Conservation (phyloP, 2,329 filamentous ascomycete genomes). For the Tolypocladium ovalisporum region DNA sequence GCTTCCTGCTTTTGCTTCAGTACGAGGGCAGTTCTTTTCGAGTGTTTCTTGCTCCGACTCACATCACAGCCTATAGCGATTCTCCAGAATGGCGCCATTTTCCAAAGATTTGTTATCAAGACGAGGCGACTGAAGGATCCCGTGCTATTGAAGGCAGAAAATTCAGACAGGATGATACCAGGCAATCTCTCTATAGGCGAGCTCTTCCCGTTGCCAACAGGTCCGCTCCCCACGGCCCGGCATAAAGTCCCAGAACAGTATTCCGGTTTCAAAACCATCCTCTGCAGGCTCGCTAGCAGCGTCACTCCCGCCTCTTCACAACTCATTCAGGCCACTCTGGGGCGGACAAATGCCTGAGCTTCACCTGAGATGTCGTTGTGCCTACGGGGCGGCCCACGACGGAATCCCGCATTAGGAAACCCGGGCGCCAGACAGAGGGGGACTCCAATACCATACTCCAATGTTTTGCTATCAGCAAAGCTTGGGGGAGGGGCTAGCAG, state of each 20-base stretch:
- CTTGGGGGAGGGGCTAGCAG: not conserved
- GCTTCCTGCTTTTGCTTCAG: slow-evolving; percentile 40
- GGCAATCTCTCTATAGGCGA: not conserved
- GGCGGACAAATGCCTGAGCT: not conserved
- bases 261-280: not conserved
- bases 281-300: not conserved
- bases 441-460: not conserved
- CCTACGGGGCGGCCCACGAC: not conserved
- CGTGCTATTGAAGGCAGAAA: not conserved
- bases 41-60: slow-evolving; percentile 12
- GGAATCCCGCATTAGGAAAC: not conserved
- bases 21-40: not conserved
- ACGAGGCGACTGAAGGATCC: not conserved
- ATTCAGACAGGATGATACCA: not conserved
- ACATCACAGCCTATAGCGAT: slow-evolving; percentile 45
- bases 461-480: not conserved
- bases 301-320: not conserved
- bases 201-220: not conserved
- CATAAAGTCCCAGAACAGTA: not conserved
- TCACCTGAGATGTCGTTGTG: not conserved
- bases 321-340: not conserved
- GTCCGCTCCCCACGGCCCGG: slow-evolving; percentile 1
- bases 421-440: not conserved
- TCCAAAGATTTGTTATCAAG: too few relatives aligned
- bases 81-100: slow-evolving; percentile 38